Conservation (phyloP, 257 asterid genomes). For the Plantago major region DNA sequence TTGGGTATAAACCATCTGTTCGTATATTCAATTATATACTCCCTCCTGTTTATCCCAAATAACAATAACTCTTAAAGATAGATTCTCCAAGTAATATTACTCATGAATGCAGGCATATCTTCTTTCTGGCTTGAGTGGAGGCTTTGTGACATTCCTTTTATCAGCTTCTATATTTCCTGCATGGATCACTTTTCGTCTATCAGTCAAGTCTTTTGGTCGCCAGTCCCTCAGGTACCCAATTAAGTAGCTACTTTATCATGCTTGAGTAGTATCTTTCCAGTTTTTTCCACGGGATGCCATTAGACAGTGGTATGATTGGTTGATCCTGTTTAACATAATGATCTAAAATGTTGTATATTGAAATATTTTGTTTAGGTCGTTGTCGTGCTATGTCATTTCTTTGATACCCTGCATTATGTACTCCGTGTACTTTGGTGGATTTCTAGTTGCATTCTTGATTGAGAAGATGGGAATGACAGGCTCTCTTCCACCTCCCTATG, state of each 20-base stretch:
- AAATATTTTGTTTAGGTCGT: slow-evolving; percentile 59
- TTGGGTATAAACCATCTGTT: not conserved
- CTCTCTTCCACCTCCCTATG: slow-evolving; percentile 89
- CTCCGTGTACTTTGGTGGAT: slow-evolving; percentile 86
- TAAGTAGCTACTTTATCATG: slow-evolving; percentile 17
- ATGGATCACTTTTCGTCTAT: slow-evolving; percentile 63
- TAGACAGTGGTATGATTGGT: not conserved
- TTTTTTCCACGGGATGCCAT: not conserved
- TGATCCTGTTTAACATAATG: not conserved
- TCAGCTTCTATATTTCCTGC: slow-evolving; percentile 79
- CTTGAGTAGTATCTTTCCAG: slow-evolving; percentile 10
- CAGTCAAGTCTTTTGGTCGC: slow-evolving; percentile 51
- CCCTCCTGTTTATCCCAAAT: slow-evolving; percentile 11
- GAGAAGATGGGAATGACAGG: slow-evolving; percentile 99
- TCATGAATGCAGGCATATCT: slow-evolving; percentile 66
- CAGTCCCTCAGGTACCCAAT: slow-evolving; percentile 67
- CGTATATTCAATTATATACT: not conserved
- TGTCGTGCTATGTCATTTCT: slow-evolving; percentile 68
- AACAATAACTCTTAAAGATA: slow-evolving; percentile 11
- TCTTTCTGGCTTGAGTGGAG: slow-evolving; percentile 79
- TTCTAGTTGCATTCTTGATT: slow-evolving; percentile 68
- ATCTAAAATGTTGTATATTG: no score
- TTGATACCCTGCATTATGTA: slow-evolving; percentile 72
- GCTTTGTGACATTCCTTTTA: slow-evolving; percentile 65
- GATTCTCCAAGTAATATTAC: slow-evolving; percentile 29